Base-by-base conservation (phyloP, 345 rosid genomes). In the Camelina hispida region DNA sequence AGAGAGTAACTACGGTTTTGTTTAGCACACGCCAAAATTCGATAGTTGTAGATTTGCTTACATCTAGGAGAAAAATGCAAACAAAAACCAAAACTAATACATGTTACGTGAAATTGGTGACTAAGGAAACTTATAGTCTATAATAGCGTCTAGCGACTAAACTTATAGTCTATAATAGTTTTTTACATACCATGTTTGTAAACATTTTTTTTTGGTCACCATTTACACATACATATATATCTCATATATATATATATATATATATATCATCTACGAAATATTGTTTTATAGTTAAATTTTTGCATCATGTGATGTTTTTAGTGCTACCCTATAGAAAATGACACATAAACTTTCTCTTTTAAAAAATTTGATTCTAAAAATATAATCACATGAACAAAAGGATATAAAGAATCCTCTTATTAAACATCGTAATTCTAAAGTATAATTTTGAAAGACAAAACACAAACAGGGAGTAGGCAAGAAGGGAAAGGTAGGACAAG, bases 391-490 rank as follows among this genome's bases (percentile, higher is more conserved):
- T 3, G 35, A 43, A 43, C 14, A 20, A 38, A 15, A 38, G 50
- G 38, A 22, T 53, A 8, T 14, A 50, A 9, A 32, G 32, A 7
- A 69, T 69, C 15, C 32, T 18, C n/a, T 57, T 43, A 30, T 68
- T 30, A 57, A 17, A 44, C 15, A 40, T 57, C 9, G 18, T 44
- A 54, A 44, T 6, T 35, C 34, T 11, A 47, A 1, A 48, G 46
- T 74, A 47, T 14, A 30, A 50, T 2, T 66, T 28, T 37, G 59
- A 48, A 43, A 75, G 73, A 75, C 73, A 40, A 28, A 50, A 60
- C 25, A 60, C 51, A 58, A 75, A 75, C 68, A 75, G 20, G 60
- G 37, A 66, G 54, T 60, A 50, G 73, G 62, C 79, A 75, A 75
- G 68, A 75, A 68, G 8, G 8, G 3, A 51, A 61, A 68, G 47